These are phyloP conservation scores for Scutellaria barbata DNA, from an alignment of 257 asterid genomes.

Conservation along the genomic window DNA sequence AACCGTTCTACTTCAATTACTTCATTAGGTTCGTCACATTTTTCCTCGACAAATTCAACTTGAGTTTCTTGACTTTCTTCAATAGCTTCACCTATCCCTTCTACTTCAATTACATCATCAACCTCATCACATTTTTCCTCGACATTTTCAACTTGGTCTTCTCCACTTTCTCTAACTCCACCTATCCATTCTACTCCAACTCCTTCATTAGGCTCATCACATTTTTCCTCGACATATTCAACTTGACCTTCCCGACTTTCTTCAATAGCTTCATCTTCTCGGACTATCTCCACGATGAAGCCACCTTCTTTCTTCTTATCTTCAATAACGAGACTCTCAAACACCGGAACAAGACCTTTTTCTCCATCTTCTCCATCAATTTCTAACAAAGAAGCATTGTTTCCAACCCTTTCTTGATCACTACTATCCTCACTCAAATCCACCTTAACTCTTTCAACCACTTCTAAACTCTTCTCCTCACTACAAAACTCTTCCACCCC, in stretches of 20 bases:
- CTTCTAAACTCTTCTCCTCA: background rate
- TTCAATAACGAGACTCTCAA: conserved; percentile 5
- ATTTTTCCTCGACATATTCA: conserved; percentile 7
- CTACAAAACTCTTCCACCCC: background rate
- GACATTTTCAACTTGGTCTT: conserved; percentile 6
- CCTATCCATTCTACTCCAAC: too few relatives aligned
- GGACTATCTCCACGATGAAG: conserved; percentile 26
- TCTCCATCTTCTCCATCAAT: background rate
- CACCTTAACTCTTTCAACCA: background rate
- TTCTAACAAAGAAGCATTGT: background rate
- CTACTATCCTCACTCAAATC: conserved; percentile 18
- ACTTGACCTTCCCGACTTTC: background rate
- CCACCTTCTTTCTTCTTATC: conserved; percentile 4
- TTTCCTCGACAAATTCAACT: too few relatives aligned
- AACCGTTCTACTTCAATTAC: too few relatives aligned
- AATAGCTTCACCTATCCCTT: conserved; percentile 9
- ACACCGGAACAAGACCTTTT: conserved; percentile 3
- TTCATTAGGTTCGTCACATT: too few relatives aligned
- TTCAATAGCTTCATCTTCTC: conserved; percentile 24
- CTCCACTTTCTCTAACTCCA: too few relatives aligned
- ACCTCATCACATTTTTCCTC: conserved; percentile 14
- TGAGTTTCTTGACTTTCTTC: too few relatives aligned
- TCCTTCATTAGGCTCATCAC: too few relatives aligned
- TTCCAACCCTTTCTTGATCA: background rate
- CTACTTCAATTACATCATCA: conserved; percentile 18